Percentiles rank a stretch among this genome's conserved stretches.
Evolutionary conservation across 768 basidiomycete genomes (phyloP).

Genomic region (Paxillus rubicundulus): DNA sequence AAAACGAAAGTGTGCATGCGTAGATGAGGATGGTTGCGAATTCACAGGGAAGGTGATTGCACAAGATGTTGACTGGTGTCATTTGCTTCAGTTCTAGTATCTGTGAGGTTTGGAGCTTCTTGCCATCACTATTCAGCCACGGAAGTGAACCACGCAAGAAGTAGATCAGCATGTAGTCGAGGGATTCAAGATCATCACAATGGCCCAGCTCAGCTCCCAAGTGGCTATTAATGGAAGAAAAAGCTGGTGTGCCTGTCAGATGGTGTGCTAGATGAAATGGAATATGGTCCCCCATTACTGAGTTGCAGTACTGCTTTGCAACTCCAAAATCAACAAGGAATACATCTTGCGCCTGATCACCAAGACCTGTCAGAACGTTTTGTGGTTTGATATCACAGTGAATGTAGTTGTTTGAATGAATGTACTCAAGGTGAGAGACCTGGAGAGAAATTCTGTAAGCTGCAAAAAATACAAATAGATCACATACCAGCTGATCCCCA

Average conservation of each 20-base stretch:
- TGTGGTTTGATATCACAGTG: not conserved
- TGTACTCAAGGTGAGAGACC: not conserved
- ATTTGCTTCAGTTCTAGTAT: not conserved
- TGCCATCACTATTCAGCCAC: too few relatives aligned
- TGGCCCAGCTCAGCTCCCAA: not conserved
- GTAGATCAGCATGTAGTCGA: not conserved
- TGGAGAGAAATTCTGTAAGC: not conserved
- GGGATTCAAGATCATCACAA: not conserved
- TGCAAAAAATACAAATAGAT: not conserved
- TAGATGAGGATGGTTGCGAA: not conserved
- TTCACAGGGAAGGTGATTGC: not conserved
- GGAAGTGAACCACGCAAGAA: not conserved
- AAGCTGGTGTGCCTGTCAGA: conserved; percentile 1
- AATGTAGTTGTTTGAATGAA: not conserved
- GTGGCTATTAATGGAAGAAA: not conserved
- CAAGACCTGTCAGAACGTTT: not conserved
- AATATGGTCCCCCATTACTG: not conserved
- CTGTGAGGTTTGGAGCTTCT: not conserved
- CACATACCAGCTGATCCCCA: not conserved
- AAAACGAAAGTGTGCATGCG: not conserved
- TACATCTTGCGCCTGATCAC: not conserved
- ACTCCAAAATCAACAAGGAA: not conserved
- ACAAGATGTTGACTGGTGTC: not conserved
- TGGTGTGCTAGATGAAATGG: not conserved
- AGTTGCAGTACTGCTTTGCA: not conserved